Evolutionary conservation across 805 yeast genomes (phyloP), one percentile per base, ranked within the genome.

Genomic region (Pichia heedii): DNA sequence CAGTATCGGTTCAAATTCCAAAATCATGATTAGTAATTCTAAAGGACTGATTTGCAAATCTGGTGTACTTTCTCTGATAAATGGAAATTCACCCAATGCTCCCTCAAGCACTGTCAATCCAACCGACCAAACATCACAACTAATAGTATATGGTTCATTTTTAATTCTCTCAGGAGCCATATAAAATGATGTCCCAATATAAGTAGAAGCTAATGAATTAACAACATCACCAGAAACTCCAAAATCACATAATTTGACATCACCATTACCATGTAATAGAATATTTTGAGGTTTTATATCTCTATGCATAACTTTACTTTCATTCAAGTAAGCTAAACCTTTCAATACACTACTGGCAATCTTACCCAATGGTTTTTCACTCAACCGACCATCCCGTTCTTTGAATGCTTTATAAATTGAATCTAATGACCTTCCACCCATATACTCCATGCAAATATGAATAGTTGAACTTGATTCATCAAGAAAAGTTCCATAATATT

Each of bases 121-220:
- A 27, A 93, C 65, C 1, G 97, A 88, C 98, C 98, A 93, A 15
- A 93, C 90, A 60, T 93, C 98, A 54, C 94, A 81, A 4, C 95
- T 85, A 3, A 90, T 96, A 11, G 95, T 83, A 58, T 93, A 93
- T 1, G 96, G 93, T 57, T 87, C 90, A 24, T 96, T 97, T 67
- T 85, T 85, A 41, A 93, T 90, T 54, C 98, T 73, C 62, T 93
- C 98, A 0, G 98, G 98, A 0, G 98, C 97, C 98, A 93, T 93
- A 62, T 93, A 93, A 60, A 86, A 90, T 11, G 95, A 89, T 0
- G 98, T 93, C 2, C 98, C 98, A 0, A 96, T 93, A 58, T 89
- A 93, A 0, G 98, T 93, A 1, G 96, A 86, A 1, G 97, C 97
- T 38, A 93, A 68, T 0, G 96, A 87, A 61, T 93, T 84, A 27